A percentile compares a stretch with the other conserved stretches of the same genome.
Evolutionary conservation across 2,329 filamentous ascomycete genomes (phyloP).

Genomic region (Pyrenophora teres): DNA sequence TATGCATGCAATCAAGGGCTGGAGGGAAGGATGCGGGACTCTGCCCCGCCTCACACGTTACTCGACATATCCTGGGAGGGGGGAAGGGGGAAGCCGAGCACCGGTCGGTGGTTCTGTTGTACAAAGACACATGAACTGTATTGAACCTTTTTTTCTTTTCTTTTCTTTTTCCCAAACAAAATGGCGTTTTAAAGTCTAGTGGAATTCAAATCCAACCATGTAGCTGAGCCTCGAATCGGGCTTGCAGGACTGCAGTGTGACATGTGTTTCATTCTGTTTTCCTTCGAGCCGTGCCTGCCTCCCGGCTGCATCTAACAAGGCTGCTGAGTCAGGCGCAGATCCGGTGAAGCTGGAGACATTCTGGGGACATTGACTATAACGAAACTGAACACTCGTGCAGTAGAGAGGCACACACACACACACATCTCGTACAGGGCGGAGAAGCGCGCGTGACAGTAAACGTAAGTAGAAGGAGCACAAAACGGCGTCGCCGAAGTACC

Average conservation of each 20-base stretch:
- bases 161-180: not conserved
- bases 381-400: too few species aligned
- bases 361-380: not conserved
- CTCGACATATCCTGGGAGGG: slow-evolving; percentile 1
- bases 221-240: not conserved
- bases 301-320: slow-evolving; percentile 3
- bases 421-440: not conserved
- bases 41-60: slow-evolving; percentile 1
- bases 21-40: not conserved
- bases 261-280: slow-evolving; percentile 2
- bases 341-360: slow-evolving; percentile 2
- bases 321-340: slow-evolving; percentile 7
- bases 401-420: too few species aligned
- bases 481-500: not conserved
- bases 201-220: not conserved
- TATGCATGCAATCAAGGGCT: slow-evolving; percentile 5
- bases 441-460: slow-evolving; percentile 3
- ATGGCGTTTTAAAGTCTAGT: not conserved
- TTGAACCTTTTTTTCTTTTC: not conserved
- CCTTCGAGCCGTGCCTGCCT: not conserved
- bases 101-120: too few species aligned
- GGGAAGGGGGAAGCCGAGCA: not conserved
- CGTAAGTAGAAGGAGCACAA: not conserved
- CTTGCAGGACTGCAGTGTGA: slow-evolving; percentile 8
- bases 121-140: too few species aligned